phyloP scores from a whole-genome alignment of 2,329 filamentous ascomycete species.

The Alternaria brassicae region DNA sequence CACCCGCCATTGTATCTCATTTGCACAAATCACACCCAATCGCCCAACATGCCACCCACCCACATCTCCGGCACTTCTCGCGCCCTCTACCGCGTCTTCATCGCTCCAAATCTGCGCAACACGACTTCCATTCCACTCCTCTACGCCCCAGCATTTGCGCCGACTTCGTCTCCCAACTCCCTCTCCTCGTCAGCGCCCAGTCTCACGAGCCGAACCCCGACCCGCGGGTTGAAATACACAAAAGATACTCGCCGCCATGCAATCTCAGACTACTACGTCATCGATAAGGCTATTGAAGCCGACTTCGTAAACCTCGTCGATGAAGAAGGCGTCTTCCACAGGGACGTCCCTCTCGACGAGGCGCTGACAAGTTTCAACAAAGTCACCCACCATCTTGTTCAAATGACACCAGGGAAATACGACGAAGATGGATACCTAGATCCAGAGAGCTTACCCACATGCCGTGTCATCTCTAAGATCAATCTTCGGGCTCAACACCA shows the following conservation, averaged over 20 bases:
- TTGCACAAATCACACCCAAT: too few species aligned
- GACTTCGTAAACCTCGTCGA: constrained; percentile 56
- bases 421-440: constrained; percentile 45
- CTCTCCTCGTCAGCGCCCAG: constrained; percentile 8
- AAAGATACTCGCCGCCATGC: constrained; percentile 46
- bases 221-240: constrained; percentile 32
- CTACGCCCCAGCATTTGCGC: constrained; percentile 28
- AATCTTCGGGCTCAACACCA: constrained; percentile 57
- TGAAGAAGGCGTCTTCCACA: constrained; percentile 46
- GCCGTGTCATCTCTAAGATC: constrained; percentile 71
- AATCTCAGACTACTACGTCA: constrained; percentile 50
- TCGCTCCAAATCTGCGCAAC: constrained; percentile 45
- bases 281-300: constrained; percentile 59
- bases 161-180: constrained; percentile 12
- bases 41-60: constrained; percentile 35
- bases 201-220: constrained; percentile 20
- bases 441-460: constrained; percentile 64
- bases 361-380: constrained; percentile 58
- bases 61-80: constrained; percentile 47
- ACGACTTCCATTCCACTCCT: constrained; percentile 26
- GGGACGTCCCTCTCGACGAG: constrained; percentile 38
- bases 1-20: too few species aligned
- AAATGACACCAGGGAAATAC: constrained; percentile 50
- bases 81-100: constrained; percentile 56
- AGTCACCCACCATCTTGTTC: constrained; percentile 59